Percentiles rank a stretch among this genome's conserved stretches.
Evolutionary conservation across 257 asterid genomes (phyloP).

Genomic region (Leonotis leonurus): DNA sequence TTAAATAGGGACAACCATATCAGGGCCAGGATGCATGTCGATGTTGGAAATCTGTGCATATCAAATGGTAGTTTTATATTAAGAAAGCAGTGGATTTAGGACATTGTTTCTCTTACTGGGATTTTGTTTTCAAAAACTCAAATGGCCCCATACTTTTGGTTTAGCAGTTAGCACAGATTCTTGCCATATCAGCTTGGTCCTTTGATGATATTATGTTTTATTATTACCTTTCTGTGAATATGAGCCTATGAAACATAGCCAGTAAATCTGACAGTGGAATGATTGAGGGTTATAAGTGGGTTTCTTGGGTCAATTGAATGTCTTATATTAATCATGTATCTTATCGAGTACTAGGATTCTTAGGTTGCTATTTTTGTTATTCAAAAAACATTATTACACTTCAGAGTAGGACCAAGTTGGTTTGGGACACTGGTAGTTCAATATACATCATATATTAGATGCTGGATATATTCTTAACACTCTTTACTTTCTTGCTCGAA

Average conservation of each 20-base stretch:
- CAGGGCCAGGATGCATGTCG: too few relatives aligned
- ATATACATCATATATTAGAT: not conserved
- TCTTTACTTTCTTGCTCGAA: not conserved
- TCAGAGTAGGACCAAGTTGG: not conserved
- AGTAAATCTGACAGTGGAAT: constrained; percentile 7
- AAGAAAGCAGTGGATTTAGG: not conserved
- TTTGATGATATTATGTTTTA: too few relatives aligned
- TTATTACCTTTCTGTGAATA: not conserved
- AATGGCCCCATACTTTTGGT: not conserved
- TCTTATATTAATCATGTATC: not conserved
- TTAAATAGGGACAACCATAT: too few relatives aligned
- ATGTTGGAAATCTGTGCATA: too few relatives aligned
- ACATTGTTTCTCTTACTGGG: not conserved
- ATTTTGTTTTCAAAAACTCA: not conserved
- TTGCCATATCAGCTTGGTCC: not conserved
- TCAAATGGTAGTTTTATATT: too few relatives aligned
- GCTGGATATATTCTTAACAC: not conserved
- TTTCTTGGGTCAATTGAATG: not conserved
- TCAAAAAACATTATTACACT: not conserved
- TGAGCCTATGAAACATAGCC: not conserved
- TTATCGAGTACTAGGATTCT: not conserved
- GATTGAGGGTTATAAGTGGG: not conserved
- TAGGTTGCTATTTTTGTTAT: not conserved
- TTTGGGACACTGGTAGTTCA: not conserved
- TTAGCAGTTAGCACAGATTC: not conserved